Conservation (phyloP, 2,329 filamentous ascomycete genomes). For the Neonectria neomacrospora region DNA sequence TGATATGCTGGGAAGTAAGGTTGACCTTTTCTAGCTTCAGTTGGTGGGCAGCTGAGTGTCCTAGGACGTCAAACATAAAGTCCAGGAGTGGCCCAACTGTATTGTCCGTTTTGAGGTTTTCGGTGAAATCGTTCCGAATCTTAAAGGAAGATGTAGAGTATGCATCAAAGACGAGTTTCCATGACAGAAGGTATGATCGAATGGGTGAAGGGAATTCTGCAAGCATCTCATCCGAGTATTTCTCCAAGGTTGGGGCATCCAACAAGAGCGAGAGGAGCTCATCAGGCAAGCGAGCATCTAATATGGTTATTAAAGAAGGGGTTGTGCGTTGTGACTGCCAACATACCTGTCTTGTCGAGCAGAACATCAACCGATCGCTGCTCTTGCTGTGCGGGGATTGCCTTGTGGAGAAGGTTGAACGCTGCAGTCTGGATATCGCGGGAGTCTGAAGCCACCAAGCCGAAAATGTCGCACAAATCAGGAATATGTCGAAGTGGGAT, state of each 20-base stretch:
- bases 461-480: conserved; percentile 76
- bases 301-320: conserved; percentile 19
- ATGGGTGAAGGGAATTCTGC: conserved; percentile 75
- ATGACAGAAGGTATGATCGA: conserved; percentile 85
- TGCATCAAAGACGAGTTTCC: conserved; percentile 90
- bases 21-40: conserved; percentile 77
- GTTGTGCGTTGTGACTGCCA: accelerated
- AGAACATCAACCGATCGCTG: conserved; percentile 81
- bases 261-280: conserved; percentile 87
- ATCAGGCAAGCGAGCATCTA: conserved; percentile 77
- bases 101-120: conserved; percentile 79
- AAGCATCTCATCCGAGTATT: conserved; percentile 72
- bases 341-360: conserved; percentile 72
- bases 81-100: conserved; percentile 76
- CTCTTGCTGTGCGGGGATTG: conserved; percentile 82
- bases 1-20: conserved; percentile 68
- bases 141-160: conserved; percentile 82
- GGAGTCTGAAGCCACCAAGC: conserved; percentile 80
- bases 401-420: conserved; percentile 81
- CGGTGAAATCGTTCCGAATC: conserved; percentile 82
- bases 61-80: conserved; percentile 86
- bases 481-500: conserved; percentile 71
- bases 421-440: conserved; percentile 81
- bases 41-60: conserved; percentile 78
- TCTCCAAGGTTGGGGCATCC: conserved; percentile 78